Percentiles rank a stretch among this genome's conserved stretches.
Evolutionary conservation across 164 flowering plant species (phyloP).

Genomic region (Saururus chinensis): DNA sequence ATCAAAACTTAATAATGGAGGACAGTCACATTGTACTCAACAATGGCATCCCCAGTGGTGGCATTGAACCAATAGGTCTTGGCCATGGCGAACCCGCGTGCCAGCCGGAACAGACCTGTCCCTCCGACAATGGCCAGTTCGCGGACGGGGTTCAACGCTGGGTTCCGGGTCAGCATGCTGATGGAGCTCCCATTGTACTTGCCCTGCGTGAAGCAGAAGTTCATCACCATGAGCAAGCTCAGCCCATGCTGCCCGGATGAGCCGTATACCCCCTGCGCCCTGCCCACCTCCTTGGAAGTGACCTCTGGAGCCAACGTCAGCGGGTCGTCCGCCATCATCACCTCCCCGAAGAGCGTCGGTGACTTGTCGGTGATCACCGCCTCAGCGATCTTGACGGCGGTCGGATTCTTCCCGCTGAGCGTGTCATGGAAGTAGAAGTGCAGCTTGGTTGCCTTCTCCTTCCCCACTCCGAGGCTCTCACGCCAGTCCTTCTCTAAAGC

Average conservation of each 20-base stretch:
- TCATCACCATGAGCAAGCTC: conserved; percentile 31
- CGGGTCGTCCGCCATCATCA: conserved; percentile 28
- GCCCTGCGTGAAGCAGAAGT: conserved; percentile 28
- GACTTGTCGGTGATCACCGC: conserved; percentile 6
- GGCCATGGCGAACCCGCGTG: conserved; percentile 28
- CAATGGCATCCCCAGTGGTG: conserved; percentile 24
- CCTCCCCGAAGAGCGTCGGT: conserved; percentile 20
- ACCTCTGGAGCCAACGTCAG: conserved; percentile 28
- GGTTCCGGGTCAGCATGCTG: conserved; percentile 36
- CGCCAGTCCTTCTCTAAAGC: not conserved
- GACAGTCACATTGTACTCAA: conserved; percentile 36
- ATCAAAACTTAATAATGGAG: conserved; percentile 13
- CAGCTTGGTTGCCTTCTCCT: conserved; percentile 29
- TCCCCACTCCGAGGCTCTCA: not conserved
- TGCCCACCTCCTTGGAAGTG: conserved; percentile 30
- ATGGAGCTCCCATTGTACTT: conserved; percentile 37
- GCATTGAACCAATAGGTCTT: conserved; percentile 17
- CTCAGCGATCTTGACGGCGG: conserved; percentile 19
- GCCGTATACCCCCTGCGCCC: conserved; percentile 44
- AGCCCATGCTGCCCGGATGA: conserved; percentile 14
- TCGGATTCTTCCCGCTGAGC: conserved; percentile 33
- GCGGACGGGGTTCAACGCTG: conserved; percentile 12
- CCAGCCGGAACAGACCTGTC: conserved; percentile 29
- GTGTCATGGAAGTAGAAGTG: conserved; percentile 57
- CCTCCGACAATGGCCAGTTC: conserved; percentile 49